Evolutionary conservation across 306 rosid species (phyloP).

Genomic region (Trifolium subterraneum): DNA sequence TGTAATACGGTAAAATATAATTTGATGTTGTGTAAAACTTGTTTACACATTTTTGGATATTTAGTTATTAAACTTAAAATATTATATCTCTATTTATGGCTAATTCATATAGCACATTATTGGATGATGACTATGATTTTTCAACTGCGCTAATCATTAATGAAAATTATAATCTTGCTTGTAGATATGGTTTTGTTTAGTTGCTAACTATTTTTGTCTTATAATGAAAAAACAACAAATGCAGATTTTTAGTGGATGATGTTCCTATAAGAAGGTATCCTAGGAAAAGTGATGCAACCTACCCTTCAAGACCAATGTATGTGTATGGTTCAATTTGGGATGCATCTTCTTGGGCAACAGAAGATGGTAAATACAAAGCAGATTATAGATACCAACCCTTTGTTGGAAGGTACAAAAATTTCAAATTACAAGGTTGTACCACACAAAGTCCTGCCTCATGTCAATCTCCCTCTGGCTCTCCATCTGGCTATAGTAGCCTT

Average conservation of each 20-base stretch:
- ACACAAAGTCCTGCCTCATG: slow-evolving; percentile 51
- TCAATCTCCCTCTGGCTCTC: slow-evolving; percentile 58
- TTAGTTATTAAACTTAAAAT: background rate
- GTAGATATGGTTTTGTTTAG: slow-evolving; percentile 16
- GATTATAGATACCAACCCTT: slow-evolving; percentile 88
- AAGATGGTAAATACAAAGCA: slow-evolving; percentile 90
- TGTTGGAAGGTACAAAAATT: slow-evolving; percentile 64
- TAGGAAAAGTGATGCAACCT: slow-evolving; percentile 74
- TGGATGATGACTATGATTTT: slow-evolving; percentile 1
- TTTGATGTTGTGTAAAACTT: background rate
- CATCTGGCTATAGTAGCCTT: slow-evolving; percentile 49
- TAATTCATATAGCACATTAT: background rate
- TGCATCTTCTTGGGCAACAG: slow-evolving; percentile 98
- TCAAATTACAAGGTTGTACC: slow-evolving; percentile 66
- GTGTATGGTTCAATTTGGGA: slow-evolving; percentile 96
- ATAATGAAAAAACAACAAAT: slow-evolving; percentile 6
- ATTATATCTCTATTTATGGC: background rate
- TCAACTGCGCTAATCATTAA: slow-evolving; percentile 1
- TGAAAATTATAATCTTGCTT: slow-evolving; percentile 11
- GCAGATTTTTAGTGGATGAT: slow-evolving; percentile 88
- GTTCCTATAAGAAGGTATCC: slow-evolving; percentile 84
- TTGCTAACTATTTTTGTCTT: slow-evolving; percentile 38
- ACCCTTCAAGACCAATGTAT: slow-evolving; percentile 83
- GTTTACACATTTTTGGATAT: background rate
- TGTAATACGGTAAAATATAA: background rate